These are phyloP conservation scores for Corylus americana DNA, from an alignment of 306 rosid genomes.

Conservation along the genomic window DNA sequence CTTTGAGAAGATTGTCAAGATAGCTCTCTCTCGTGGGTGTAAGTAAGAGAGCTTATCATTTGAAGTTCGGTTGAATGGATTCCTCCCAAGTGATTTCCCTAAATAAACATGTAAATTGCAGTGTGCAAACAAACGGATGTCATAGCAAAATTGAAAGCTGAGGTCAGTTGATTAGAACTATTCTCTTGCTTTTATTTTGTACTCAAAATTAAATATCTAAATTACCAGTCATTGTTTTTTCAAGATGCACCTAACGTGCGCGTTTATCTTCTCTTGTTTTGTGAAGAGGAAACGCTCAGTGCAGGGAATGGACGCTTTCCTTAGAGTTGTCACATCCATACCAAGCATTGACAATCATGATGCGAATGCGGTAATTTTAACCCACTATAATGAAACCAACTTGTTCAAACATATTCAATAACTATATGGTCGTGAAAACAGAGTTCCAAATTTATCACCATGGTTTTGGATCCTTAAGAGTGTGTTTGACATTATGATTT, in stretches of 20 bases:
- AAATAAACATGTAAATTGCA: constrained; percentile 34
- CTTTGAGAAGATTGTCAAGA: constrained; percentile 83
- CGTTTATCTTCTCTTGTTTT: constrained; percentile 31
- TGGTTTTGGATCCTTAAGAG: background rate
- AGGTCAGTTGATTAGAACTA: constrained; percentile 59
- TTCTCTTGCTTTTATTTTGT: background rate
- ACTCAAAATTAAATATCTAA: background rate
- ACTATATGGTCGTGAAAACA: too few species aligned
- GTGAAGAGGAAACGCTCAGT: constrained; percentile 72
- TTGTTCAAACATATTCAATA: background rate
- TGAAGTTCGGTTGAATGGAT: constrained; percentile 13
- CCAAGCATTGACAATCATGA: constrained; percentile 82
- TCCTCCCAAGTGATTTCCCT: constrained; percentile 23
- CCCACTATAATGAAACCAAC: constrained; percentile 13
- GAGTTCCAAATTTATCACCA: background rate
- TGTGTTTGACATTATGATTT: too few species aligned
- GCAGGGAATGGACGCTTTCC: constrained; percentile 68
- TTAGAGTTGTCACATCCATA: constrained; percentile 69
- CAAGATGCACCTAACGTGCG: constrained; percentile 12
- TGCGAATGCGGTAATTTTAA: constrained; percentile 69
- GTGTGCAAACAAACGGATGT: constrained; percentile 76
- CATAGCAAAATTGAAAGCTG: constrained; percentile 62
- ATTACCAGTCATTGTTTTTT: constrained; percentile 3
- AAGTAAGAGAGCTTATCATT: constrained; percentile 21
- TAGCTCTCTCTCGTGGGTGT: constrained; percentile 92